Percentiles rank a stretch among this genome's conserved stretches.
Conservation (phyloP, 257 asterid genomes). For the Primulina huaijiensis region DNA sequence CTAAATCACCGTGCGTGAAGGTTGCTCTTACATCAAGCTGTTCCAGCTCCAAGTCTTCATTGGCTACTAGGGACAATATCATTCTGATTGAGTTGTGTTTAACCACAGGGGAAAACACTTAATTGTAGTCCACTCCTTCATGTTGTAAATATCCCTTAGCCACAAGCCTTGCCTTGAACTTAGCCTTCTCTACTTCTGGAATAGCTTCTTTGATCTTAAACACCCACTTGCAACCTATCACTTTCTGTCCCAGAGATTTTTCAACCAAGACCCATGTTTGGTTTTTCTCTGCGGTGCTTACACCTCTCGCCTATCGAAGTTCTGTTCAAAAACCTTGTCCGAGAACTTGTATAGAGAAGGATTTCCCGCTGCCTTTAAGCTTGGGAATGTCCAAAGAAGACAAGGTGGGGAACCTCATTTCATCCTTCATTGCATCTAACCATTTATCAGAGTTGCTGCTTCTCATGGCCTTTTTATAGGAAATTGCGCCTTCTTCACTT, state of each 20-base stretch:
- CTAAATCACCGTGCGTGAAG: neutral
- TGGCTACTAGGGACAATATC: no score
- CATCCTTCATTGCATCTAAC: neutral
- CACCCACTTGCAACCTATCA: neutral
- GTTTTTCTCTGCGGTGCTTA: conserved; percentile 1
- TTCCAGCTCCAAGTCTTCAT: neutral
- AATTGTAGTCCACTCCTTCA: neutral
- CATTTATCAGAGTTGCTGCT: neutral
- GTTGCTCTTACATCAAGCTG: neutral
- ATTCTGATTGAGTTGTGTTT: neutral
- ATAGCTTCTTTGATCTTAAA: neutral
- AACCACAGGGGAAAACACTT: neutral
- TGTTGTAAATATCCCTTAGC: neutral
- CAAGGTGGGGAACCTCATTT: neutral
- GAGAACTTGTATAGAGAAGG: no score
- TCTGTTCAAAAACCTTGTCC: conserved; percentile 14
- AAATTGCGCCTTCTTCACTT: neutral
- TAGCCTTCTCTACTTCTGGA: neutral
- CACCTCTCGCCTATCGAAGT: conserved; percentile 21
- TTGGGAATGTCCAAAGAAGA: no score
- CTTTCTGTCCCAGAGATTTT: neutral
- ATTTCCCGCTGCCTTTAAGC: no score
- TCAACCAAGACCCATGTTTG: neutral
- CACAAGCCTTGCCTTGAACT: neutral
- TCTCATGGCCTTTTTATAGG: neutral